Evolutionary conservation across 345 rosid species (phyloP).

Genomic region (Hypericum androsaemum): DNA sequence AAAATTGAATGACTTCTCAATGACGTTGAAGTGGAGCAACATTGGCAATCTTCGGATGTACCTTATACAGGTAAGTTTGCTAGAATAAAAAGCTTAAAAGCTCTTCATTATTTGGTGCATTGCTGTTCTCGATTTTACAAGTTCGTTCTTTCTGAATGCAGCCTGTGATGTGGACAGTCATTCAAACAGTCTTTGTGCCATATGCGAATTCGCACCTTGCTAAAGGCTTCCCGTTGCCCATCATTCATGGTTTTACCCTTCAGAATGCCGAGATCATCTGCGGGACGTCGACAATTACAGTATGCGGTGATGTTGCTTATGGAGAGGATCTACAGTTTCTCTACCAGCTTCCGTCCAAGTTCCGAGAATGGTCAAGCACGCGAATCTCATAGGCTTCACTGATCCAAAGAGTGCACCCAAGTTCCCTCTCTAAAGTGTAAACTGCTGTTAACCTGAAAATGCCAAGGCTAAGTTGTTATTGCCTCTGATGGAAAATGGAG

Average conservation of each 20-base stretch:
- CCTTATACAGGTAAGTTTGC: slow-evolving; percentile 61
- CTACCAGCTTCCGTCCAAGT: slow-evolving; percentile 1
- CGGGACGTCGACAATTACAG: slow-evolving; percentile 45
- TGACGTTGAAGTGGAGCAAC: slow-evolving; percentile 84
- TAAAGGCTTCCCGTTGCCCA: slow-evolving; percentile 78
- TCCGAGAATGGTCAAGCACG: no score
- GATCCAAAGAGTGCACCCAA: no score
- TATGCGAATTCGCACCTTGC: slow-evolving; percentile 59
- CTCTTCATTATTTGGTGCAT: no score
- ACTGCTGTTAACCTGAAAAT: no score
- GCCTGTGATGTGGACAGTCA: slow-evolving; percentile 88
- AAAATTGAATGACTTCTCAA: slow-evolving; percentile 54
- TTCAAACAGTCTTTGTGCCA: slow-evolving; percentile 78
- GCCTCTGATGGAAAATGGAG: no score
- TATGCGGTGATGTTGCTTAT: slow-evolving; percentile 60
- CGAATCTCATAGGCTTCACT: no score
- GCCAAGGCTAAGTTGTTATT: no score
- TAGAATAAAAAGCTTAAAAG: neutral
- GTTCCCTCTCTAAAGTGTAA: no score
- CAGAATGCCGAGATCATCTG: slow-evolving; percentile 45
- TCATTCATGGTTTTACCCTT: slow-evolving; percentile 77
- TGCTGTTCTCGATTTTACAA: no score
- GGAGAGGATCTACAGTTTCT: slow-evolving; percentile 20
- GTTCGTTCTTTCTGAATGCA: slow-evolving; percentile 20
- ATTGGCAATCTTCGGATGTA: slow-evolving; percentile 69